Conservation (phyloP, 768 basidiomycete species). For the Leccinum aurantiacum region DNA sequence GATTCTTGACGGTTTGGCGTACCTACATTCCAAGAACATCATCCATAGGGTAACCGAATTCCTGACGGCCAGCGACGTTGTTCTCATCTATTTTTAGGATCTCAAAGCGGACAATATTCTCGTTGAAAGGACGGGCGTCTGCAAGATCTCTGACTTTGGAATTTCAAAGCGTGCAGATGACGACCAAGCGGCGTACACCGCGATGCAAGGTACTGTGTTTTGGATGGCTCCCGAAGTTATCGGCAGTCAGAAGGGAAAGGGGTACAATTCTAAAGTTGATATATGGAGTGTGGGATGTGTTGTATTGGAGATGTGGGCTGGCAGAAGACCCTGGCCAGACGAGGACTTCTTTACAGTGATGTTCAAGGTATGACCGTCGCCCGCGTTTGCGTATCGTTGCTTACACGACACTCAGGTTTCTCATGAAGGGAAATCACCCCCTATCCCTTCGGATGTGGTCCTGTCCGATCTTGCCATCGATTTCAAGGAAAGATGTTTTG, state of each 20-base stretch:
- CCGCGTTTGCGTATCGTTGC: neutral
- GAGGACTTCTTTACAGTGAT: slow-evolving; percentile 91
- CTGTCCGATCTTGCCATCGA: slow-evolving; percentile 77
- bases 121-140: slow-evolving; percentile 86
- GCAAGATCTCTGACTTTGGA: slow-evolving; percentile 98
- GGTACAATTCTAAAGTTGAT: slow-evolving; percentile 96
- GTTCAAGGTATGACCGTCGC: slow-evolving; percentile 67
- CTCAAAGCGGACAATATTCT: slow-evolving; percentile 98
- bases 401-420: slow-evolving; percentile 59
- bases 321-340: slow-evolving; percentile 91
- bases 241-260: slow-evolving; percentile 74
- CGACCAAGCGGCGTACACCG: slow-evolving; percentile 78
- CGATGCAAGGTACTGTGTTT: slow-evolving; percentile 97
- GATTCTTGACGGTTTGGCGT: slow-evolving; percentile 88
- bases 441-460: slow-evolving; percentile 80
- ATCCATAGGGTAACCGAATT: slow-evolving; percentile 74
- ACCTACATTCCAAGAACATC: slow-evolving; percentile 89
- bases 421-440: slow-evolving; percentile 80
- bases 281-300: slow-evolving; percentile 99
- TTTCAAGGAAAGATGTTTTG: slow-evolving; percentile 87
- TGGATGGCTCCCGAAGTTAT: slow-evolving; percentile 99
- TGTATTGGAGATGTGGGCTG: slow-evolving; percentile 99
- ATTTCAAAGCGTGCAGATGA: slow-evolving; percentile 97
- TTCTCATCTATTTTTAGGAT: slow-evolving; percentile 53
- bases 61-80: neutral